Conservation (phyloP, 2,329 filamentous ascomycete species). For the Fusarium drepaniforme region DNA sequence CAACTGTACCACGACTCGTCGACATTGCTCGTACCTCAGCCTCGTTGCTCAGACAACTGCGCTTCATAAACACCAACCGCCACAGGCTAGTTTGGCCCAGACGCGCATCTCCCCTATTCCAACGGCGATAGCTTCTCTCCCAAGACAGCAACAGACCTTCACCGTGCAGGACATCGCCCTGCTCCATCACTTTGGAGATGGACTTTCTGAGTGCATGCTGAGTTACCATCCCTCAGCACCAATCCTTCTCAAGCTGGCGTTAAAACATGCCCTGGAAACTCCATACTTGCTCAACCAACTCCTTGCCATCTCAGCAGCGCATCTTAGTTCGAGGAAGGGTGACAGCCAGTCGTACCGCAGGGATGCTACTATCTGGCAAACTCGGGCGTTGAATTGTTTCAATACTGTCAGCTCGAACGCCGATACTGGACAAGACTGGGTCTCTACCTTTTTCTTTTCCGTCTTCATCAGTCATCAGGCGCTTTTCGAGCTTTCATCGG, state of each 20-base stretch:
- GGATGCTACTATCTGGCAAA: neutral
- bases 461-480: neutral
- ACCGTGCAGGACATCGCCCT: neutral
- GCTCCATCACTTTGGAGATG: neutral
- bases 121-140: neutral
- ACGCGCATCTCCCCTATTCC: neutral
- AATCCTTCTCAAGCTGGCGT: neutral
- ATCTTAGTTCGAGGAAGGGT: fast-evolving
- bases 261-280: neutral
- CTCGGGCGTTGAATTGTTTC: neutral
- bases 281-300: neutral
- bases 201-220: neutral
- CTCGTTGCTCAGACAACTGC: neutral
- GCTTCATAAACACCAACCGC: too few species aligned
- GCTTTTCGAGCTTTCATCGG: neutral
- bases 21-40: neutral
- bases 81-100: neutral
- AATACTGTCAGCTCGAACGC: neutral
- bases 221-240: neutral
- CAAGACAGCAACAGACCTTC: neutral
- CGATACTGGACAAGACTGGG: neutral
- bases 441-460: neutral
- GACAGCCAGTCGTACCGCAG: neutral
- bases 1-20: neutral
- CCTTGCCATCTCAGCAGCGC: neutral